These are phyloP conservation scores for Allium sativum DNA, from an alignment of 106 monocot genomes.

Conservation along the genomic window DNA sequence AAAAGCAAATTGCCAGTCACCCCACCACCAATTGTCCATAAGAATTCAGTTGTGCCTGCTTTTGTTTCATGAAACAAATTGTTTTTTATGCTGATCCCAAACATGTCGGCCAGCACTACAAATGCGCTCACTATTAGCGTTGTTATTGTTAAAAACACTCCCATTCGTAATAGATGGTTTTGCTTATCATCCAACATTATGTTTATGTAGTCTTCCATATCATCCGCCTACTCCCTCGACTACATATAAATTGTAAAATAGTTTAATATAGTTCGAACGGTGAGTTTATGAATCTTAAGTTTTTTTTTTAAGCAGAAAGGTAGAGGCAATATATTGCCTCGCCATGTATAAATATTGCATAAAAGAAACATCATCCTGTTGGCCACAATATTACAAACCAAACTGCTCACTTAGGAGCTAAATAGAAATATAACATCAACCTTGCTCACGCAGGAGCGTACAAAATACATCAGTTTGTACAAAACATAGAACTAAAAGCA, in stretches of 20 bases:
- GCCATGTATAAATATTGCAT: too few relatives aligned
- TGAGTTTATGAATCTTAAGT: neutral
- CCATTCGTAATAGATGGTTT: slow-evolving; percentile 67
- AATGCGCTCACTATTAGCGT: slow-evolving; percentile 45
- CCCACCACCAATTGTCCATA: slow-evolving; percentile 48
- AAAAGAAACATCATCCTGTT: too few relatives aligned
- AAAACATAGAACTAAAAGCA: too few relatives aligned
- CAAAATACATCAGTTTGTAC: too few relatives aligned
- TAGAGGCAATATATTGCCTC: too few relatives aligned
- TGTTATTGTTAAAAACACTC: slow-evolving; percentile 54
- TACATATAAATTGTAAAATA: slow-evolving; percentile 8
- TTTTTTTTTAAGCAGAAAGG: too few relatives aligned
- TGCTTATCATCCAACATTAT: slow-evolving; percentile 79
- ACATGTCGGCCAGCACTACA: slow-evolving; percentile 36
- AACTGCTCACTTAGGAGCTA: too few relatives aligned
- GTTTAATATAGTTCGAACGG: neutral
- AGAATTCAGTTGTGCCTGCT: slow-evolving; percentile 24
- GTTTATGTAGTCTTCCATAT: slow-evolving; percentile 84
- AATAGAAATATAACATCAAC: too few relatives aligned
- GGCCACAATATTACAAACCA: too few relatives aligned
- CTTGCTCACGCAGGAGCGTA: too few relatives aligned
- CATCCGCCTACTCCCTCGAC: slow-evolving; percentile 76
- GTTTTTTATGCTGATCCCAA: slow-evolving; percentile 64
- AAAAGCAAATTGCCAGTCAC: slow-evolving; percentile 30
- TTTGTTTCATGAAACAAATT: slow-evolving; percentile 39